phyloP scores from a whole-genome alignment of 805 yeast species.

The Hermanozyma aechmeae region DNA sequence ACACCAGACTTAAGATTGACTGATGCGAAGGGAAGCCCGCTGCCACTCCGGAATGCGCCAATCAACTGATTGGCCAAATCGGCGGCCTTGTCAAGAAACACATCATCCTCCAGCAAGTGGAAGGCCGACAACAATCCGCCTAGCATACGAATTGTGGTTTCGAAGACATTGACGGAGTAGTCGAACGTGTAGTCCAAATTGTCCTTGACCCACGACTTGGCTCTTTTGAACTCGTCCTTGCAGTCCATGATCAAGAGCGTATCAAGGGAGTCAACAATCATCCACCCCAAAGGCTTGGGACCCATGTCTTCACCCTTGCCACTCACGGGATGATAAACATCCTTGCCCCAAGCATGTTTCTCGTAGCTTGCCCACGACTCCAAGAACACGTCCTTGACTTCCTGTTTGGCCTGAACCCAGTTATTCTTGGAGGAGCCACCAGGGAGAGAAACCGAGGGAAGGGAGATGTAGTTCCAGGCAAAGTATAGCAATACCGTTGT shows the following conservation, averaged over 20 bases:
- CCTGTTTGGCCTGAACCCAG: slow-evolving; percentile 44
- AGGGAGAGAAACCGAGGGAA: slow-evolving; percentile 1
- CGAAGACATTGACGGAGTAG: slow-evolving; percentile 73
- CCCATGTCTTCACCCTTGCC: slow-evolving; percentile 67
- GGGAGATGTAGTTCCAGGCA: slow-evolving; percentile 4
- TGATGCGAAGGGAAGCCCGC: slow-evolving; percentile 74
- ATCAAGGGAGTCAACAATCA: slow-evolving; percentile 81
- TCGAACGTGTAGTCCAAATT: slow-evolving; percentile 66
- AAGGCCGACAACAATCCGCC: slow-evolving; percentile 88
- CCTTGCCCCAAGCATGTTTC: slow-evolving; percentile 75
- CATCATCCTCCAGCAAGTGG: slow-evolving; percentile 57
- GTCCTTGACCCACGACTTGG: slow-evolving; percentile 65
- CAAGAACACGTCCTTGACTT: slow-evolving; percentile 59
- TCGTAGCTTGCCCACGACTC: slow-evolving; percentile 75
- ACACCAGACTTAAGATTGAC: slow-evolving; percentile 60
- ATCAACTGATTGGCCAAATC: slow-evolving; percentile 67
- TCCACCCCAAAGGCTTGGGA: slow-evolving; percentile 81
- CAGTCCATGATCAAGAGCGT: slow-evolving; percentile 73
- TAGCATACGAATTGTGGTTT: slow-evolving; percentile 89
- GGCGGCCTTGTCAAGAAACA: slow-evolving; percentile 69
- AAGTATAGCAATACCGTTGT: slow-evolving; percentile 6
- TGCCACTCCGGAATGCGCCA: slow-evolving; percentile 55
- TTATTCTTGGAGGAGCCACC: slow-evolving; percentile 1
- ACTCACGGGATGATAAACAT: slow-evolving; percentile 63
- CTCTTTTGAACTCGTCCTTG: slow-evolving; percentile 50